Evolutionary conservation across 768 basidiomycete species (phyloP).

Genomic region (Mrakia blollopis): DNA sequence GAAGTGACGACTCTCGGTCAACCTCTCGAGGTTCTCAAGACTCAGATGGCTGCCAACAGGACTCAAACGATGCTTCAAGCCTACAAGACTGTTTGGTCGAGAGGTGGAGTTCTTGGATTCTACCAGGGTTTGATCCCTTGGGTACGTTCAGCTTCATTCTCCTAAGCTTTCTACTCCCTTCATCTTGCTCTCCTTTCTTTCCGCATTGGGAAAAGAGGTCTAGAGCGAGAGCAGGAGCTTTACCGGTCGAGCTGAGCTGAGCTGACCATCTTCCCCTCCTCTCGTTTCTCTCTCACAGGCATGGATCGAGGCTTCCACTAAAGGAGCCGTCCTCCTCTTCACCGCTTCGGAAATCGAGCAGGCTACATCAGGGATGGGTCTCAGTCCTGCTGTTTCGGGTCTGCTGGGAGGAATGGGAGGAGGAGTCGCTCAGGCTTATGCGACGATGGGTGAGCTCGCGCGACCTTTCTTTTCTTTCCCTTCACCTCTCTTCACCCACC

Average conservation of each 20-base stretch:
- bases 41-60: constrained; percentile 98
- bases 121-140: constrained; percentile 99
- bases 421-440: constrained; percentile 95
- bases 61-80: constrained; percentile 85
- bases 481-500: background rate
- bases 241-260: background rate
- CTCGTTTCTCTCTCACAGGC: constrained; percentile 54
- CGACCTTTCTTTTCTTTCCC: background rate
- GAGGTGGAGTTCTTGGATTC: constrained; percentile 83
- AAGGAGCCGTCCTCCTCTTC: constrained; percentile 93
- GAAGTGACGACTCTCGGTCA: constrained; percentile 97
- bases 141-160: constrained; percentile 52
- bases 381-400: constrained; percentile 76
- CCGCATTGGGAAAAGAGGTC: too few relatives aligned
- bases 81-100: constrained; percentile 76
- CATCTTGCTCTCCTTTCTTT: background rate
- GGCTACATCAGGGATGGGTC: constrained; percentile 57
- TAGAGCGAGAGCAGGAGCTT: background rate
- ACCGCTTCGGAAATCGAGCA: constrained; percentile 92
- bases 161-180: background rate
- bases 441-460: constrained; percentile 86
- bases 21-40: constrained; percentile 96
- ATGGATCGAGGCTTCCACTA: constrained; percentile 99
- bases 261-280: constrained; percentile 5
- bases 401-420: constrained; percentile 96